These are phyloP conservation scores for Spathaspora sp. DNA, from an alignment of 805 yeast species.

Conservation along the genomic window DNA sequence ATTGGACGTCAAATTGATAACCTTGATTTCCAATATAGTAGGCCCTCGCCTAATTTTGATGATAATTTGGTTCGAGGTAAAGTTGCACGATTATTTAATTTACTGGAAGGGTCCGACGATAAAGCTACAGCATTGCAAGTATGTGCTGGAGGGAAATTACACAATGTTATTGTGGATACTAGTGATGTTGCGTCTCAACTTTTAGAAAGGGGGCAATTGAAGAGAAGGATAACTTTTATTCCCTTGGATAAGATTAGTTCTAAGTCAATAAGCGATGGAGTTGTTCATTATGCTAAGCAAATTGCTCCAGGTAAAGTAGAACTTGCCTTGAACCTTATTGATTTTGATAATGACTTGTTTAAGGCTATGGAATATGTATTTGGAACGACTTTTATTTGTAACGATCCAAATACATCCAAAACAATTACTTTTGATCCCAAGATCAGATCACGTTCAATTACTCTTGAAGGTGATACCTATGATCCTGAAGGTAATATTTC, in stretches of 20 bases:
- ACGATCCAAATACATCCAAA: constrained; percentile 85
- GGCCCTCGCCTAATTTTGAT: constrained; percentile 61
- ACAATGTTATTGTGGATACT: constrained; percentile 86
- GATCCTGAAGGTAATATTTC: constrained; percentile 96
- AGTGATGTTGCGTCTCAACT: constrained; percentile 82
- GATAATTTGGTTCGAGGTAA: constrained; percentile 73
- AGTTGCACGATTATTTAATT: constrained; percentile 77
- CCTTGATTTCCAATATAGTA: constrained; percentile 69
- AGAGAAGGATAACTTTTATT: constrained; percentile 82
- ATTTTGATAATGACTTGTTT: constrained; percentile 63
- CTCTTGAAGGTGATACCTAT: constrained; percentile 88
- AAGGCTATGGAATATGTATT: constrained; percentile 90
- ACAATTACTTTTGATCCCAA: constrained; percentile 82
- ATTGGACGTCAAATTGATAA: constrained; percentile 64
- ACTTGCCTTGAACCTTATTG: constrained; percentile 78
- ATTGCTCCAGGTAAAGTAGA: constrained; percentile 83
- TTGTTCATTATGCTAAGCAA: constrained; percentile 64
- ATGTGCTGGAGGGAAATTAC: constrained; percentile 89
- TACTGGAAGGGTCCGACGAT: constrained; percentile 52
- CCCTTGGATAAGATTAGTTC: constrained; percentile 86
- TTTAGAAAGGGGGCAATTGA: constrained; percentile 71
- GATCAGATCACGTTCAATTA: constrained; percentile 77
- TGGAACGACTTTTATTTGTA: constrained; percentile 85
- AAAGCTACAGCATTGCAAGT: constrained; percentile 84
- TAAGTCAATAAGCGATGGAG: constrained; percentile 46